Evolutionary conservation across 2,329 filamentous ascomycete species (phyloP), one percentile per base, ranked within the genome.

Genomic region (Neofusicoccum laricinum): DNA sequence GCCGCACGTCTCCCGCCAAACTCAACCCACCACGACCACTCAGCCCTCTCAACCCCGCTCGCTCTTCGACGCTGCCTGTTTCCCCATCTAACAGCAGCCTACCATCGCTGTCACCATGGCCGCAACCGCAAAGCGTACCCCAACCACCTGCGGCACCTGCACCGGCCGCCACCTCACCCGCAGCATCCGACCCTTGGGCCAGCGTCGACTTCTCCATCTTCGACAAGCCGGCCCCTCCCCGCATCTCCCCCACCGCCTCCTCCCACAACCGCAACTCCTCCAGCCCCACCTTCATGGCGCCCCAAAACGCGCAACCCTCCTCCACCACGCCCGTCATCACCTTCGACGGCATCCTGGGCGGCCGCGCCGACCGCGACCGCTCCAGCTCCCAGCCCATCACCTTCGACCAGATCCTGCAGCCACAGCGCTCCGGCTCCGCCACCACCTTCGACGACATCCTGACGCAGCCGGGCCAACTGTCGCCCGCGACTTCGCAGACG

Each of bases 191-290:
- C 51, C 69, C 70, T 21, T 70, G 51, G 43, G 63, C 66, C 40
- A 51, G 53, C 12, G 65, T 49, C 41, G 65, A 66, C 30, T 72
- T 71, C 34, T 70, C 74, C 6, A 71, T 76, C 61, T 77, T 77
- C 61, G 74, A 64, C 15, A 64, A 49, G 32, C 50, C 61, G 1
- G 21, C 32, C 50, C 19, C 50, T 10, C 15, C 34, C 15, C 34
- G 38, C 7, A 11, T 15, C 2, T n/a, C 40, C 40, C 40, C 40
- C 40, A 38, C 34, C 34, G 15, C 32, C n/a, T 21, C 45, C n/a
- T 19, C 62, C 53, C 63, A 43, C 45, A 32, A 15, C 21, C 53
- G 53, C 55, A 65, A 34, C 7, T 30, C 48, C 11, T 65, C 63
- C 30, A 61, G 36, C n/a, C 53, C 21, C 38, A 40, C 17, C 43